These are phyloP conservation scores for Zygotorulaspora mrakii DNA, from an alignment of 1,139 yeast genomes.

Conservation along the genomic window DNA sequence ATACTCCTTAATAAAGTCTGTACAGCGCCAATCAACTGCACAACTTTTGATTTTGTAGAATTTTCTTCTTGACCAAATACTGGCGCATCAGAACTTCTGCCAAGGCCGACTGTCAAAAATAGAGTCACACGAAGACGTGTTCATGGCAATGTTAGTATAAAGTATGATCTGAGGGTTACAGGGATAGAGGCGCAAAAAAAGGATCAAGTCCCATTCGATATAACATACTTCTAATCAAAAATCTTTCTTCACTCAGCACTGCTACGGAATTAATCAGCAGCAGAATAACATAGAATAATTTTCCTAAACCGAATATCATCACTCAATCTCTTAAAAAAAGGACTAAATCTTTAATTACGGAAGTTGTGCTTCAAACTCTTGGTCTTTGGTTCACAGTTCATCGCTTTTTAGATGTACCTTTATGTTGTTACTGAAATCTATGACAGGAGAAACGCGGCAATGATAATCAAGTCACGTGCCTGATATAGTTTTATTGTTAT, in stretches of 20 bases:
- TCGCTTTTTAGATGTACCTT: too few species aligned
- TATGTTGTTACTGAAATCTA: too few species aligned
- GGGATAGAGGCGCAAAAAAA: too few species aligned
- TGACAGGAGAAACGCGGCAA: too few species aligned
- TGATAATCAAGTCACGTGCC: too few species aligned
- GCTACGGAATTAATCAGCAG: constrained; percentile 74
- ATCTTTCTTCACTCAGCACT: constrained; percentile 76
- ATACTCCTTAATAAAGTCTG: constrained; percentile 68
- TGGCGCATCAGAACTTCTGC: constrained; percentile 42
- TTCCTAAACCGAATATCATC: constrained; percentile 68
- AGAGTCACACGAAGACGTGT: constrained; percentile 6
- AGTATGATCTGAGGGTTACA: too few species aligned
- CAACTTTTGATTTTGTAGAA: constrained; percentile 53
- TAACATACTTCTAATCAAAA: constrained; percentile 62
- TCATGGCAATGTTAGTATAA: constrained; percentile 10
- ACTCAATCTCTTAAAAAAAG: too few species aligned
- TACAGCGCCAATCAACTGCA: constrained; percentile 66
- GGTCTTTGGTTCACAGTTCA: too few species aligned
- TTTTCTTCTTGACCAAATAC: constrained; percentile 42
- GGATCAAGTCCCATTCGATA: neutral
- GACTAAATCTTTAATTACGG: too few species aligned
- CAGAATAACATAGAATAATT: constrained; percentile 60
- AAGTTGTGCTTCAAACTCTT: too few species aligned
- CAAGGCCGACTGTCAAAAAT: constrained; percentile 47
- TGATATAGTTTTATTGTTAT: too few species aligned